Conservation (phyloP, 1,139 yeast genomes). For the Entelexis sorbosivorans region DNA sequence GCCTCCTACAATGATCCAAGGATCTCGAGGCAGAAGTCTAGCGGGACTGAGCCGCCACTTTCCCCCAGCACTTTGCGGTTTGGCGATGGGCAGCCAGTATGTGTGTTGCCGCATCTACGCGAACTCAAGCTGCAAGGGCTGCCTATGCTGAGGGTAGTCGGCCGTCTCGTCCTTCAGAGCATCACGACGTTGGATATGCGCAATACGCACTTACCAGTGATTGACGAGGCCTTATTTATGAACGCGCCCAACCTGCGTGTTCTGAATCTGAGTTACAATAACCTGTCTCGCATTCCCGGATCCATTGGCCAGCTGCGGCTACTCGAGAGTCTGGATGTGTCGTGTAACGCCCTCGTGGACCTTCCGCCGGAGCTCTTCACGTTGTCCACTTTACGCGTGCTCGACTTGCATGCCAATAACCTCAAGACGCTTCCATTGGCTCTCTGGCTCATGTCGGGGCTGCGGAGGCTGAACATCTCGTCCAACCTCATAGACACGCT, state of each 20-base stretch:
- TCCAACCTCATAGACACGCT: conserved; percentile 63
- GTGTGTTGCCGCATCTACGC: background rate
- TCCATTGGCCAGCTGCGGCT: conserved; percentile 51
- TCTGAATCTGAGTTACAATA: conserved; percentile 70
- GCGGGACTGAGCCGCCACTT: background rate
- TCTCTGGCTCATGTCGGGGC: conserved; percentile 52
- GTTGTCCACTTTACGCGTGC: conserved; percentile 47
- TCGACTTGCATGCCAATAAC: conserved; percentile 83
- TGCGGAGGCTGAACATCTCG: conserved; percentile 58
- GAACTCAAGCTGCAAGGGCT: conserved; percentile 11
- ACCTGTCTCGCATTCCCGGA: conserved; percentile 63
- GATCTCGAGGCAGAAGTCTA: background rate
- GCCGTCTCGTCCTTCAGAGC: conserved; percentile 1
- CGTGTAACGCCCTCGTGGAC: conserved; percentile 60
- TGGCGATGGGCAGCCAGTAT: background rate
- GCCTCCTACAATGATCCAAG: conserved; percentile 18
- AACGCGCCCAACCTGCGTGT: conserved; percentile 42
- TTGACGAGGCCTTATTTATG: conserved; percentile 14
- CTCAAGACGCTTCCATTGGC: conserved; percentile 58
- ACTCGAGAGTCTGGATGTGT: conserved; percentile 56
- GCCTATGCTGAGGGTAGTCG: conserved; percentile 5
- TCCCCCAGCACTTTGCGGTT: background rate
- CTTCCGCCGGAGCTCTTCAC: conserved; percentile 62
- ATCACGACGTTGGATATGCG: conserved; percentile 14
- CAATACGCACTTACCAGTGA: conserved; percentile 12